Conservation (phyloP, 192 early-diverging fungal genomes). For the Backusella tuberculispora region DNA sequence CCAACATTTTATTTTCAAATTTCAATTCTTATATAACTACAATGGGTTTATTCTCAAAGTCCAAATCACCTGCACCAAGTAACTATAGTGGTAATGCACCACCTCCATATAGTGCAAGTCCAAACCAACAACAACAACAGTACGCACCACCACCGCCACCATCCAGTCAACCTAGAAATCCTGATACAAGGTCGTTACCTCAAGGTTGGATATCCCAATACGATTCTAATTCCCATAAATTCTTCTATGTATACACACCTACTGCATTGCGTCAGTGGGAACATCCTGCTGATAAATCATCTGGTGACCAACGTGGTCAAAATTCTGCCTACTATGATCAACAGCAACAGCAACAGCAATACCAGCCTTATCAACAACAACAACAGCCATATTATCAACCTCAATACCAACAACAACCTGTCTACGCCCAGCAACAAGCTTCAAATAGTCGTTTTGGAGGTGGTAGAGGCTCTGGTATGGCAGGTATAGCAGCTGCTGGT, state of each 20-base stretch:
- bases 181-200: conserved; percentile 32
- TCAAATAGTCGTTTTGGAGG: conserved; percentile 12
- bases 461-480: conserved; percentile 20
- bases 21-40: neutral
- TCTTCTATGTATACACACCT: conserved; percentile 44
- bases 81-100: neutral
- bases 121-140: neutral
- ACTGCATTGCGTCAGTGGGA: conserved; percentile 42
- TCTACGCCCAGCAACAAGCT: conserved; percentile 17
- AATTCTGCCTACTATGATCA: neutral
- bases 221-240: conserved; percentile 30
- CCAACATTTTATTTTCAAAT: neutral
- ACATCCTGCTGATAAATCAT: conserved; percentile 36
- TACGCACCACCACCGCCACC: conserved; percentile 26
- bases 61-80: neutral
- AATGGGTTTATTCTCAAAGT: conserved; percentile 39
- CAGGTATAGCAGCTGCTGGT: conserved; percentile 31
- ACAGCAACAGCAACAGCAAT: neutral
- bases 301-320: conserved; percentile 20
- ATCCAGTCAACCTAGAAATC: conserved; percentile 21
- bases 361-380: neutral
- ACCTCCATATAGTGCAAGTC: neutral
- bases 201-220: conserved; percentile 41
- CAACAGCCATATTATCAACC: conserved; percentile 31
- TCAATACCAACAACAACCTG: conserved; percentile 23